phyloP scores from a whole-genome alignment of 176 grass and related monocot genomes.

The Olyra latifolia region DNA sequence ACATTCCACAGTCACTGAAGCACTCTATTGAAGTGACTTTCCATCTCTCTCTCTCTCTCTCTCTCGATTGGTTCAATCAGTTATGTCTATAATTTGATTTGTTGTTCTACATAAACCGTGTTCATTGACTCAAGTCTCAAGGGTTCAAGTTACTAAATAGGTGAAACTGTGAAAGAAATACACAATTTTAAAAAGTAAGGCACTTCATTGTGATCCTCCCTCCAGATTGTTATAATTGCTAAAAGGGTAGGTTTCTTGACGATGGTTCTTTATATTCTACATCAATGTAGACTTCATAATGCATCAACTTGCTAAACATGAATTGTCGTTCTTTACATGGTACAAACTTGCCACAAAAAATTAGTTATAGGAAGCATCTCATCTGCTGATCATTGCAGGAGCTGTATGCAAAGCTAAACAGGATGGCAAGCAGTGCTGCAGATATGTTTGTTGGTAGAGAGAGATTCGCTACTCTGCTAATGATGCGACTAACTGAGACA shows the following conservation, averaged over 20 bases:
- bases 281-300: neutral
- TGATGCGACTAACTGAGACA: conserved; percentile 88
- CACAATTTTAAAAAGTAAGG: conserved; percentile 9
- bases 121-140: neutral
- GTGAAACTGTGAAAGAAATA: neutral
- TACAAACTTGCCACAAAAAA: neutral
- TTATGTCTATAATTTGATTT: neutral
- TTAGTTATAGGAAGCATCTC: conserved; percentile 1
- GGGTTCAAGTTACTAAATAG: neutral
- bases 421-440: conserved; percentile 68
- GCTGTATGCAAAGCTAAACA: conserved; percentile 75
- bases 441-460: conserved; percentile 92
- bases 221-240: conserved; percentile 1
- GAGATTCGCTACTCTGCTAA: conserved; percentile 75
- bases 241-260: conserved; percentile 7
- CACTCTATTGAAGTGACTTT: conserved; percentile 8
- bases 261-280: neutral
- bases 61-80: neutral
- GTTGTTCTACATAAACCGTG: neutral
- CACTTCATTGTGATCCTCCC: neutral
- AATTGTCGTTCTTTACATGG: neutral
- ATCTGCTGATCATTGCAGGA: conserved; percentile 50
- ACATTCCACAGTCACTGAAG: neutral
- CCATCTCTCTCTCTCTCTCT: neutral
- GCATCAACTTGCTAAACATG: neutral